Evolutionary conservation across 2,329 filamentous ascomycete genomes (phyloP).

Genomic region (Passalora sequoiae): DNA sequence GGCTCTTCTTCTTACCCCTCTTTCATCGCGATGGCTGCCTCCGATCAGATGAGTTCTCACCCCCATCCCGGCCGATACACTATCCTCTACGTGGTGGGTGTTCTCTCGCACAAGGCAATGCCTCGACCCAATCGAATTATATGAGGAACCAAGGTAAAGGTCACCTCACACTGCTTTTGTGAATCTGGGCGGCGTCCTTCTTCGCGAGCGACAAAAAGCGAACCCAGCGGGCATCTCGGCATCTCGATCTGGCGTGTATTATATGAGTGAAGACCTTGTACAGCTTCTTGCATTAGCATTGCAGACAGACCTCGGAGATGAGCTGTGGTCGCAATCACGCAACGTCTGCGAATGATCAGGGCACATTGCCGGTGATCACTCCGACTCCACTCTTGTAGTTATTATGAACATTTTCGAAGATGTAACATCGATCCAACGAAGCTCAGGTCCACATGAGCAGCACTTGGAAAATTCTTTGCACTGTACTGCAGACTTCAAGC

Average conservation of each 20-base stretch:
- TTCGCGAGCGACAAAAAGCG: neutral
- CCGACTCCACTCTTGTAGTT: conserved; percentile 18
- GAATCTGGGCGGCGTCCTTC: conserved; percentile 15
- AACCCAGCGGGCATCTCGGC: conserved; percentile 4
- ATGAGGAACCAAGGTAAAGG: neutral
- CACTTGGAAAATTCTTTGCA: no score
- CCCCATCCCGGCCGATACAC: neutral
- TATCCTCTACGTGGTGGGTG: neutral
- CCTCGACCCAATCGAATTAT: neutral
- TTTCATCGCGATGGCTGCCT: neutral
- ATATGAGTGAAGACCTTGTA: conserved; percentile 9
- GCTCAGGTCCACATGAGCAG: no score
- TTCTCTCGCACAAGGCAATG: neutral
- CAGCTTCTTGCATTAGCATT: conserved; percentile 12
- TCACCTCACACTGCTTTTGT: conserved; percentile 9
- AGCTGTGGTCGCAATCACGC: neutral
- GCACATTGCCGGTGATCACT: conserved; percentile 5
- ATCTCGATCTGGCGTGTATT: conserved; percentile 6
- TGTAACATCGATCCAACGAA: neutral
- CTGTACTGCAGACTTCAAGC: no score
- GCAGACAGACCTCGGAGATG: conserved; percentile 1
- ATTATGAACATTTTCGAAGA: conserved; percentile 2
- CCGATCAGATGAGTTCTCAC: neutral
- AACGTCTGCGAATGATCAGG: conserved; percentile 1
- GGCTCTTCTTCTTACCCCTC: neutral